Percentiles rank a stretch among this genome's conserved stretches.
Conservation (phyloP, 1,139 yeast species). For the Kodamaea arcana region DNA sequence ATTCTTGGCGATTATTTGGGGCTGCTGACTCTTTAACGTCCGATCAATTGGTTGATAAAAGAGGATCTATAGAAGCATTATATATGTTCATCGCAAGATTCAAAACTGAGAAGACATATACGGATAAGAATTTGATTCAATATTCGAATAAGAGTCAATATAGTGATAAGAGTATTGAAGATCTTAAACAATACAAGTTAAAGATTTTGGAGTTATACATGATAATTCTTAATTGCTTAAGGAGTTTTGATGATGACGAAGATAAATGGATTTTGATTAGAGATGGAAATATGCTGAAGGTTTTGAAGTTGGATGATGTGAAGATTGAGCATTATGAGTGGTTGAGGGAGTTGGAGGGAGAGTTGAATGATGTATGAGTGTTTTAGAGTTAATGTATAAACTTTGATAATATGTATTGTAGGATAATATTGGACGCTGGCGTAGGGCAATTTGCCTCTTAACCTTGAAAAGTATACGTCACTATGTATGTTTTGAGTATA, state of each 20-base stretch:
- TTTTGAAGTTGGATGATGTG: slow-evolving; percentile 30
- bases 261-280: slow-evolving; percentile 52
- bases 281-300: slow-evolving; percentile 16
- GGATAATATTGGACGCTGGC: too few species aligned
- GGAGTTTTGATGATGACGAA: slow-evolving; percentile 40
- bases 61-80: slow-evolving; percentile 56
- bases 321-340: slow-evolving; percentile 32
- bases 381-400: too few species aligned
- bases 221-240: slow-evolving; percentile 47
- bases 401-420: too few species aligned
- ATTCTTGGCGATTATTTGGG: slow-evolving; percentile 48
- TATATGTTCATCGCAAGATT: slow-evolving; percentile 49
- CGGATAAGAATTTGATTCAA: slow-evolving; percentile 12
- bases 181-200: slow-evolving; percentile 31
- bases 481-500: too few species aligned
- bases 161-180: slow-evolving; percentile 12
- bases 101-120: slow-evolving; percentile 20
- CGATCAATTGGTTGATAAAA: slow-evolving; percentile 31
- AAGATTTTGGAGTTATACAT: slow-evolving; percentile 42
- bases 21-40: slow-evolving; percentile 17
- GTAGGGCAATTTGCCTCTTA: too few species aligned
- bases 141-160: slow-evolving; percentile 1
- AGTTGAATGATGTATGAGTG: slow-evolving; percentile 18
- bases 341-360: slow-evolving; percentile 31
- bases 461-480: too few species aligned